Conservation (phyloP, 129 eudicot genomes). For the Erigeron canadensis region DNA sequence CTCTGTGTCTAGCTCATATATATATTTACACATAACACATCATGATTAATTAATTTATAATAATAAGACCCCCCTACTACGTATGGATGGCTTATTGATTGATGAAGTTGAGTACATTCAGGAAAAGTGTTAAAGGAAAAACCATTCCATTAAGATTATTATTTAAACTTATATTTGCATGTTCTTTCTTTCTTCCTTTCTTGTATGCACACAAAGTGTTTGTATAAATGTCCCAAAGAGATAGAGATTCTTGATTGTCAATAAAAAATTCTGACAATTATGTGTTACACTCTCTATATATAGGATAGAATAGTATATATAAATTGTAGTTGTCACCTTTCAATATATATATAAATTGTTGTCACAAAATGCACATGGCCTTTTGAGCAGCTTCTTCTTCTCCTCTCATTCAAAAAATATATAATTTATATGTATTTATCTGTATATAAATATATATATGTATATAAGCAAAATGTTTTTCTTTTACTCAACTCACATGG, state of each 20-base stretch:
- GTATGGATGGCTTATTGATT: too few relatives aligned
- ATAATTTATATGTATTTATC: too few relatives aligned
- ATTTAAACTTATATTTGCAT: background rate
- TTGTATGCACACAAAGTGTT: slow-evolving; percentile 22
- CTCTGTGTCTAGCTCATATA: too few relatives aligned
- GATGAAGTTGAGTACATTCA: background rate
- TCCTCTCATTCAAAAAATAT: background rate
- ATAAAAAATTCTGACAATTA: slow-evolving; percentile 20
- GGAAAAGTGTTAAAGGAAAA: slow-evolving; percentile 24
- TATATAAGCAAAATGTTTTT: slow-evolving; percentile 21
- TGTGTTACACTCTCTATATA: slow-evolving; percentile 30
- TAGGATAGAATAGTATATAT: background rate
- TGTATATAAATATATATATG: too few relatives aligned
- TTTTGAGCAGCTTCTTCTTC: slow-evolving; percentile 46
- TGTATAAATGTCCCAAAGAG: slow-evolving; percentile 24
- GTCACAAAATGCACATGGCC: slow-evolving; percentile 58
- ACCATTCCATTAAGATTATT: slow-evolving; percentile 23
- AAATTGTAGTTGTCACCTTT: too few relatives aligned
- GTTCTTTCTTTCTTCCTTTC: background rate
- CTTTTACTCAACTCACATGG: slow-evolving; percentile 49
- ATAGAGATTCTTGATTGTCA: slow-evolving; percentile 27
- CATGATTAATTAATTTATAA: too few relatives aligned
- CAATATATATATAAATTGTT: slow-evolving; percentile 39
- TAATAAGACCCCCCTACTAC: too few relatives aligned
- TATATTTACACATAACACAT: too few relatives aligned